These are phyloP conservation scores for Orychophragmus violaceus DNA, from an alignment of 345 rosid species.

Conservation along the genomic window DNA sequence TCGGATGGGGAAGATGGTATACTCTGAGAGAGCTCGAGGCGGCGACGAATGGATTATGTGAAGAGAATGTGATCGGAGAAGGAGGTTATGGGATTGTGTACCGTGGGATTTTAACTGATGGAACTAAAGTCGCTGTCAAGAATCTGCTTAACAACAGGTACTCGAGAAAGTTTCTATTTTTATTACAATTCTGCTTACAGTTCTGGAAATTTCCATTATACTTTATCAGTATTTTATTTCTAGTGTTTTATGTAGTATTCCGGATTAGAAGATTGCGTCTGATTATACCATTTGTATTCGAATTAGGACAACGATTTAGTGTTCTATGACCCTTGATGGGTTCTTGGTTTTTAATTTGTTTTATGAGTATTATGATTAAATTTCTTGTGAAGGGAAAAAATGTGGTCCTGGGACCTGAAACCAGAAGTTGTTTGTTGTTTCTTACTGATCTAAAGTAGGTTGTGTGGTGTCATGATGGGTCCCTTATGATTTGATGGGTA, in stretches of 20 bases:
- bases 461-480: conserved; percentile 1
- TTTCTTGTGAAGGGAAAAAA: not conserved
- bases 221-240: no score
- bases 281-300: not conserved
- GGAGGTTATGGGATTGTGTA: conserved; percentile 97
- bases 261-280: not conserved
- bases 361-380: not conserved
- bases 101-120: conserved; percentile 61
- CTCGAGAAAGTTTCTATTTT: not conserved
- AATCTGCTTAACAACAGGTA: conserved; percentile 90
- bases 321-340: not conserved
- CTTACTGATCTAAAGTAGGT: not conserved
- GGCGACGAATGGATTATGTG: conserved; percentile 62
- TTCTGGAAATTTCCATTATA: no score
- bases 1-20: conserved; percentile 57
- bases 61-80: conserved; percentile 81
- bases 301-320: not conserved
- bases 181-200: no score
- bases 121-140: conserved; percentile 72
- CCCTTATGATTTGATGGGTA: not conserved
- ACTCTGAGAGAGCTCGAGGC: conserved; percentile 80
- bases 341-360: not conserved
- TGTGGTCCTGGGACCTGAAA: conserved; percentile 6
- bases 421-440: not conserved
- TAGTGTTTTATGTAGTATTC: not conserved